These are phyloP conservation scores for Mortierella polycephala DNA, from an alignment of 371 early-diverging fungal genomes.

Conservation along the genomic window DNA sequence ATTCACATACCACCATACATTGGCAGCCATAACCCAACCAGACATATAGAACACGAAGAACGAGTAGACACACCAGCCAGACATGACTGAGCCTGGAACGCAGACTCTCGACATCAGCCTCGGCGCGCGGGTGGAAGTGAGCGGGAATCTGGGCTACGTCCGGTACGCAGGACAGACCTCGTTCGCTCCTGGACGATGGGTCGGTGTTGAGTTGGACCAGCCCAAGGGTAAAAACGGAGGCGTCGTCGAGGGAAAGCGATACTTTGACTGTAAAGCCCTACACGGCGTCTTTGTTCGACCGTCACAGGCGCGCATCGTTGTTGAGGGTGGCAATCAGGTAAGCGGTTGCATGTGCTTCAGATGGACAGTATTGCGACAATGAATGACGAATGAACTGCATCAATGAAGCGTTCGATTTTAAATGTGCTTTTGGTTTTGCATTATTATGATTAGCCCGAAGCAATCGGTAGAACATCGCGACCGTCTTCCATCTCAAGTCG, in stretches of 20 bases:
- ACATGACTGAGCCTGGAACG: conserved; percentile 34
- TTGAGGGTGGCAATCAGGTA: conserved; percentile 22
- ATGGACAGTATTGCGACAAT: too few relatives aligned
- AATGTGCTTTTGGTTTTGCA: not conserved
- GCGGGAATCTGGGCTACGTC: conserved; percentile 72
- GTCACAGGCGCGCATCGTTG: conserved; percentile 68
- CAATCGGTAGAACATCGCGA: conserved; percentile 25
- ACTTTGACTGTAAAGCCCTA: conserved; percentile 79
- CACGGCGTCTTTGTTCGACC: conserved; percentile 89
- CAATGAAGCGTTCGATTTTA: not conserved
- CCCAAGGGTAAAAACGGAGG: conserved; percentile 84
- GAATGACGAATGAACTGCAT: not conserved
- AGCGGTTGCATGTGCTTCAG: not conserved
- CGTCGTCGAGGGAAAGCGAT: conserved; percentile 78
- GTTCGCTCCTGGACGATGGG: conserved; percentile 84
- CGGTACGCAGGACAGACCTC: conserved; percentile 77
- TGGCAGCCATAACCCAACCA: not conserved
- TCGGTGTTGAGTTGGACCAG: conserved; percentile 81
- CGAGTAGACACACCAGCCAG: conserved; percentile 6
- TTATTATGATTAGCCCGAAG: conserved; percentile 11
- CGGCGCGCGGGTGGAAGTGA: conserved; percentile 68
- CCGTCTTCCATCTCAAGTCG: conserved; percentile 27
- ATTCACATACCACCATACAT: not conserved
- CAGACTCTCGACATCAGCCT: conserved; percentile 56
- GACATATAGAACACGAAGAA: not conserved